Base-by-base conservation (phyloP, 73 alveolate genomes). In the Durusdinium trenchii region DNA sequence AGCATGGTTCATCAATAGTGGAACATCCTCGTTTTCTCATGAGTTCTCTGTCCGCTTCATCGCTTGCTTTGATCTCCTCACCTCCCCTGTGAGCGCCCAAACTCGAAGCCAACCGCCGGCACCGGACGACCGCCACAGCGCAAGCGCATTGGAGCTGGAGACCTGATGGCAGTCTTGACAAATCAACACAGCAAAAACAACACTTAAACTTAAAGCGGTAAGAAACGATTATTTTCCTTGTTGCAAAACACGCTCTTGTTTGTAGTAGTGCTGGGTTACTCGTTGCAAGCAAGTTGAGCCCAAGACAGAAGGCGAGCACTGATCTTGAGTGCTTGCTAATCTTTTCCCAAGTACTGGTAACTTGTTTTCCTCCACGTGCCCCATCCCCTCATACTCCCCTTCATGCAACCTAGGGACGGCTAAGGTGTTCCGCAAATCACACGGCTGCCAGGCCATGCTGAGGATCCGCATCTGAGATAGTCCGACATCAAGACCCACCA, bases 401-500 rank as follows among this genome's bases (percentile, higher is more conserved):
- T 5, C 7, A 14, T 38, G 71, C 69, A 42, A 61, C 62, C 45
- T 43, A 62, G 95, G 36, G 45, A 4, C 96, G 30, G 96, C 96
- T 38, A 90, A 45, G 51, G 86, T 64, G 75, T 54, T 67, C 42
- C 61, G 51, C 50, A 82, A 48, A 69, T 90, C 96, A 26, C 96
- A 90, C 23, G 96, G 96, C 57, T 90, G 96, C 96, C 96, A 90
- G 30, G 96, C 96, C 51, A 45, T 73, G 46, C 71, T 54, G 32
- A 52, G 69, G 50, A 48, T 46, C 71, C 71, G 73, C 71, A 35
- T 82, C 92, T 47, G n/a, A 82, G 87, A 40, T 23, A 57, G 12
- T 57, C 73, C n/a, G n/a, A n/a, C n/a, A n/a, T n/a, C n/a, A 60
- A 43, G 46, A 28, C 26, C 89, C 45, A 69, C 26, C 82, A 69